Evolutionary conservation across 208 protist genomes (phyloP), one percentile per base, ranked within the genome.

Genomic region (Leishmania turanica): DNA sequence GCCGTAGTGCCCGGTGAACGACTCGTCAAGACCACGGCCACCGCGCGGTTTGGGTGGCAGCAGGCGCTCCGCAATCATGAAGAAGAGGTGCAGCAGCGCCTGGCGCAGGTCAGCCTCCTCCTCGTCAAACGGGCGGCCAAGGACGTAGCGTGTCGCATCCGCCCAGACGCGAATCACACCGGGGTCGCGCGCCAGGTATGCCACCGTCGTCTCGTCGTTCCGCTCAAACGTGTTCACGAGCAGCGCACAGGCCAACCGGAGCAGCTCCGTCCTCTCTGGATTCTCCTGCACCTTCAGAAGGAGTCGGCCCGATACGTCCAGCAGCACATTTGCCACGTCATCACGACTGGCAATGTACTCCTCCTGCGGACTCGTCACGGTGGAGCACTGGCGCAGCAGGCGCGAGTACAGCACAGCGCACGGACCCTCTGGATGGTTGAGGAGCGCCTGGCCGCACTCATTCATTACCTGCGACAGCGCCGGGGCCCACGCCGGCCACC

Each of bases 161-260:
- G 88, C 86, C 93, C 95, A 97, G 5, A 80, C 60, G 7, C 66
- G 45, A 31, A 97, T 80, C 51, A 91, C 60, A 1, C 88, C 76
- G 6, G 86, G 54, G 64, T 84, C 82, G 21, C 78, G 81, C 49
- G 81, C 80, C 27, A 96, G 82, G 82, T 91, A 96, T 8, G 81
- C 66, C 53, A 90, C 71, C 19, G 90, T 76, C 0, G 72, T 78
- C 19, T 89, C 88, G 62, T 93, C 87, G 84, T 95, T 87, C 15
- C 92, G 90, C 77, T 95, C 91, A 75, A 96, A 93, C 6, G 89
- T 87, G 87, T 95, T 96, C 15, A 95, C 88, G 47, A 97, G 77
- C 42, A 97, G 71, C 37, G 86, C 89, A 71, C 88, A 94, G 4
- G 91, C 80, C 56, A 96, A 81, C 68, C 89, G 84, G 34, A 96